phyloP scores from a whole-genome alignment of 139 green algal genomes.

The Chlorella sorokiniana region DNA sequence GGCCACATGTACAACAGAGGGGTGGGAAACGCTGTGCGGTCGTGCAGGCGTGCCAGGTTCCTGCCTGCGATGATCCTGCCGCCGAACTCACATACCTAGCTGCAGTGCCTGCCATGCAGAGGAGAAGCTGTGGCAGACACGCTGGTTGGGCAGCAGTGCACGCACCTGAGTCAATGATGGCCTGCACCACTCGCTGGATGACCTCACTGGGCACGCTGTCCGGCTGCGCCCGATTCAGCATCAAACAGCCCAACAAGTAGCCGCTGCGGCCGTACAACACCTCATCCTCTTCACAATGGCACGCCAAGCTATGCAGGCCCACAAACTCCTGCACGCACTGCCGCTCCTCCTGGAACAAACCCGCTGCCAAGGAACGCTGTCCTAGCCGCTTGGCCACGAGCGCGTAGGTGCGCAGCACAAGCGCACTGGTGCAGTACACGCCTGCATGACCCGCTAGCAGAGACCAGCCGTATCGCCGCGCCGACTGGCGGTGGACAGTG shows the following conservation, averaged over 20 bases:
- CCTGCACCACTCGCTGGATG: conserved; percentile 10
- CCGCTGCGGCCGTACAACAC: conserved; percentile 1
- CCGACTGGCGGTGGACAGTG: not conserved
- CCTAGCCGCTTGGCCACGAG: not conserved
- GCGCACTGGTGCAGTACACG: conserved; percentile 12
- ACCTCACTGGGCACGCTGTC: not conserved
- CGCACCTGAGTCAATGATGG: conserved; percentile 11
- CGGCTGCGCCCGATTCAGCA: conserved; percentile 11
- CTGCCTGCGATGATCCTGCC: not conserved
- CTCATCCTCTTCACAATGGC: conserved; percentile 17
- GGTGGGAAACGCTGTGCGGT: conserved; percentile 1
- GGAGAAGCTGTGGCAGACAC: not conserved
- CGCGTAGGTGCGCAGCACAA: not conserved
- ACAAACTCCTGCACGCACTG: conserved; percentile 12
- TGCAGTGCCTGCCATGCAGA: not conserved
- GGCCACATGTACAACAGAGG: conserved; percentile 30
- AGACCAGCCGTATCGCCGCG: not conserved
- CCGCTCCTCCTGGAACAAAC: not conserved
- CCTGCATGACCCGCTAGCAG: conserved; percentile 31
- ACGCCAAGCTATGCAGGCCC: not conserved
- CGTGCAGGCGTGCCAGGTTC: not conserved
- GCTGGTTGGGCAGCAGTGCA: not conserved
- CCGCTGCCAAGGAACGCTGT: not conserved
- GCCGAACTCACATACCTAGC: not conserved
- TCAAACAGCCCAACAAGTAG: conserved; percentile 16